phyloP scores from a whole-genome alignment of 2,329 filamentous ascomycete genomes.

The Harringtonia aguacate region DNA sequence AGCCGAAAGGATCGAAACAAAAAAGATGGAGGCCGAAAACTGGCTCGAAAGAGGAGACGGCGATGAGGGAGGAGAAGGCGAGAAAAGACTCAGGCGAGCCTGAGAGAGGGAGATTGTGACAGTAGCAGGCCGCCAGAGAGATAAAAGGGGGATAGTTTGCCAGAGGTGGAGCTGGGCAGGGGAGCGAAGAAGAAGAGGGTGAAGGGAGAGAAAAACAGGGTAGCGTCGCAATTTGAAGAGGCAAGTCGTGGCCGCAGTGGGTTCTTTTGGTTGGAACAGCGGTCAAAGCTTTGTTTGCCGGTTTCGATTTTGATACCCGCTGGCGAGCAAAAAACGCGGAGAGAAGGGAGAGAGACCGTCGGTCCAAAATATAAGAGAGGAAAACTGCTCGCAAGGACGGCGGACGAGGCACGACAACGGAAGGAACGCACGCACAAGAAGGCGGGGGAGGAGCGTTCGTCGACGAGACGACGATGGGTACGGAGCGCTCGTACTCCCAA shows the following conservation, averaged over 20 bases:
- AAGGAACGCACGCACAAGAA: too few species aligned
- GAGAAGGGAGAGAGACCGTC: too few species aligned
- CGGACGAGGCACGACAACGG: too few species aligned
- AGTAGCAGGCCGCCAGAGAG: background rate
- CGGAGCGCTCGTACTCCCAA: too few species aligned
- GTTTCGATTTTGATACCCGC: too few species aligned
- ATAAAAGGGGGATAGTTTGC: background rate
- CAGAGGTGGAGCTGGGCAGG: background rate
- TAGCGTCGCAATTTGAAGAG: background rate
- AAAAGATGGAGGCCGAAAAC: background rate
- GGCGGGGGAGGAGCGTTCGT: too few species aligned
- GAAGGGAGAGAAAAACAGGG: background rate
- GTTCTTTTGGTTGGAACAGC: too few species aligned
- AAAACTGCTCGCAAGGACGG: too few species aligned
- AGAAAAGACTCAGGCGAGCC: background rate
- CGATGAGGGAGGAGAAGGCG: background rate
- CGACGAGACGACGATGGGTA: too few species aligned
- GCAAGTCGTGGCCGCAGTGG: too few species aligned
- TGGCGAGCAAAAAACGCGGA: background rate
- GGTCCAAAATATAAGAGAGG: too few species aligned
- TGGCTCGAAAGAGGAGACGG: background rate
- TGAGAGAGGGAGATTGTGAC: background rate
- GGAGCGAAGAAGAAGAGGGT: background rate
- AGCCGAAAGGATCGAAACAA: background rate
- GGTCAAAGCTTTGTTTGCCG: conserved; percentile 1